Base-by-base conservation (phyloP, 495 filamentous ascomycete genomes). In the Thermothielavioides terrestris region DNA sequence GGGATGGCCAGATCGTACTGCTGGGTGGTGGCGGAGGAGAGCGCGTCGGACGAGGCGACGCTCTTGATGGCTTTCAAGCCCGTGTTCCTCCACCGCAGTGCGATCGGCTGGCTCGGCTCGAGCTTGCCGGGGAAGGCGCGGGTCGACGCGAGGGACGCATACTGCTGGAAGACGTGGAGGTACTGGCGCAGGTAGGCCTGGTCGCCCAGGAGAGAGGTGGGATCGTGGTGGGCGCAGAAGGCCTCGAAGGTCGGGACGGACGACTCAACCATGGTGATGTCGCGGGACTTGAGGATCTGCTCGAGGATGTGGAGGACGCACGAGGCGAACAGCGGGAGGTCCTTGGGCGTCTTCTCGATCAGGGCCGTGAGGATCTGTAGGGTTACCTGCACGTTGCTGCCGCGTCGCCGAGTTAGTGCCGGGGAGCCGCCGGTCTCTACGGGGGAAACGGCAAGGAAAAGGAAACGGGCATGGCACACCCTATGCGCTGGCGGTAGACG, bases 301-400 rank as follows among this genome's bases (percentile, higher is more conserved):
- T 81, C 77, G 59, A 95, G 77, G 53, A 95, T 81, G 42, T 80
- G 82, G 57, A 95, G 75, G 42, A 94, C 78, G 59, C 82, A 86
- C 48, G 78, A 76, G 35, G 86, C 87, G 65, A 88, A 94, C 44
- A 96, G 83, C 18, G 88, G 86, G 7, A 95, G 80, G 59, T 94
- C 88, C 62, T 88, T 86, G 27, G 88, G 88, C 17, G 85, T 76
- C 67, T 95, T 95, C 60, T 95, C 88, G 67, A 96, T 89, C 49
- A 96, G 76, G 28, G 89, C 86, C 32, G 81, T 82, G 46, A 94
- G 68, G 46, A 96, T 94, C 58, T 91, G 82, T 30, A 96, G 81
- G 17, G 88, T 94, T 48, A 96, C 88, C 67, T 94, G 88, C 31
- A 95, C 86, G 71, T 94, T 92, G 49, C 88, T 94, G 55, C 39